Evolutionary conservation across 306 rosid species (phyloP), one percentile per base, ranked within the genome.

Genomic region (Canavalia ensiformis): DNA sequence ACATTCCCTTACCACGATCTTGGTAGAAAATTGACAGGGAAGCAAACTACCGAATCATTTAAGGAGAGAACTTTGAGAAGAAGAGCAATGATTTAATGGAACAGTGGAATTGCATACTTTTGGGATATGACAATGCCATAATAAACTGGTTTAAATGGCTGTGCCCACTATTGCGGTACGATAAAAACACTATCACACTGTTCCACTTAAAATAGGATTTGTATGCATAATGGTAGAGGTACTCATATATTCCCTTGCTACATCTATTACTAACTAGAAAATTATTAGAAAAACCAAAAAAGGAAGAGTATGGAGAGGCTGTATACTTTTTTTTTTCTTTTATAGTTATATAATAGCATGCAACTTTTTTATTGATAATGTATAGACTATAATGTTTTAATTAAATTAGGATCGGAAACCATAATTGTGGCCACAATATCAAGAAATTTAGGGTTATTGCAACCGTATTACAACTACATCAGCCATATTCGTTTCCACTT

Each of bases 101-200:
- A 88, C 76, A 89, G 89, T 89, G 72, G 81, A 87, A 81, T 86
- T 83, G 86, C 89, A 84, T 88, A 87, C 91, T 88, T 89, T 76
- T 77, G 59, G 7, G 58, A 54, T 62, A 39, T 84, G 55, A 64
- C 56, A 78, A 63, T 77, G 60, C 77, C 81, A 76, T 57, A 10
- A 12, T 73, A 58, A 86, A 79, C 52, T 57, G 39, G 78, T 33
- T 75, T 75, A 56, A 71, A 47, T 55, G 37, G 52, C 13, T 79
- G 77, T 55, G 47, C 7, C 25, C 73, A 83, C 80, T 86, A 34
- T 80, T 70, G 1, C 42, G n/a, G 57, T 58, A 71, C 78, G 25
- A 41, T 74, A 31, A 30, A 73, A 78, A 75, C 85, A 79, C 80
- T 63, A 69, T 44, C n/a, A 41, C 33, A 63, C 66, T 78, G 55